Base-by-base conservation (phyloP, 2,329 filamentous ascomycete genomes). In the Aspergillus caelatus region DNA sequence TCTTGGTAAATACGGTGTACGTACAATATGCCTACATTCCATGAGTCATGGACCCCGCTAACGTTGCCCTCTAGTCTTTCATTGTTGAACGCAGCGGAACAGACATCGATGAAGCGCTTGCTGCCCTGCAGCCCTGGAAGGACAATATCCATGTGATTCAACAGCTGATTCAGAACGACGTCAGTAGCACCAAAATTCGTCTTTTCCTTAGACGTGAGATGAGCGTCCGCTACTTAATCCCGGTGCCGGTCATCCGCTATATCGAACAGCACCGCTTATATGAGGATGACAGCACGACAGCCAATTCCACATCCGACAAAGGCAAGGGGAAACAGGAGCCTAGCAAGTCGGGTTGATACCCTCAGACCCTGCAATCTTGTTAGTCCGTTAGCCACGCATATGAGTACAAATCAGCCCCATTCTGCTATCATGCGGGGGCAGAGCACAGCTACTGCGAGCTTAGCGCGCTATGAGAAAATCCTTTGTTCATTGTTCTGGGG, bases 61-160 rank as follows among this genome's bases (percentile, higher is more conserved):
- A 68, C 21, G 3, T 10, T 55, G 21, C 19, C 28, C 34, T 39
- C 14, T 52, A 80, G 78, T 89, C 91, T 34, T 93, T 96, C 75
- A 91, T 94, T 64, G 86, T 96, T n/a, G 91, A 97, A 83, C 88
- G 94, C 64, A 89, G 89, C 46, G 94, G 93, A 50, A 96, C 93
- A 26, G 92, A 96, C 72, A 91, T 96, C 57, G 91, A 96, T 66
- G 91, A 96, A 74, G 93, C 94, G 2, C 84, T 97, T 53, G 89
- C 90, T n/a, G 90, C 88, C 52, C 82, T 97, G 54, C 89, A 93
- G 74, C 86, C 88, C 64, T 97, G 91, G 87, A 89, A 92, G 72
- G 88, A 93, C 71, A 95, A 96, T 70, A 90, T 97, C 65, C 89
- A 92, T 73, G 91, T 96, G 60, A 94, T 97, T 67, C 91, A 92